Conservation (phyloP, 257 asterid genomes). For the Capsicum baccatum region DNA sequence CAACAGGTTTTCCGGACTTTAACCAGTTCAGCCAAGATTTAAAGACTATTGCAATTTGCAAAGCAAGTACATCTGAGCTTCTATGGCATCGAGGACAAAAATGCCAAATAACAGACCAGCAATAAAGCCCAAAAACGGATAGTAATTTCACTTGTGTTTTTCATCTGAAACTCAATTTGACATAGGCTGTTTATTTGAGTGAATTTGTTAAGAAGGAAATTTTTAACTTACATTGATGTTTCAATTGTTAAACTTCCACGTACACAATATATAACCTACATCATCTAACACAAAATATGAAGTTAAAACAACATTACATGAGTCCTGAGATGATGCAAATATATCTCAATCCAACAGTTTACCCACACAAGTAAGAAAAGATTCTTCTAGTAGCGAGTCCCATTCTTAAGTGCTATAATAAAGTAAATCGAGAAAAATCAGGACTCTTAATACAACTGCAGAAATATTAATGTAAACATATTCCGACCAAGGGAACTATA, state of each 20-base stretch:
- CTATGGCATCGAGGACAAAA: neutral
- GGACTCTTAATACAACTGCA: neutral
- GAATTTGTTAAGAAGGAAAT: neutral
- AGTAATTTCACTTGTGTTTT: neutral
- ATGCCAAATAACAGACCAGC: neutral
- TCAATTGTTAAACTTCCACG: slow-evolving; percentile 2
- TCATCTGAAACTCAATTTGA: neutral
- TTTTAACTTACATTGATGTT: neutral
- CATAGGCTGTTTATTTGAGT: neutral
- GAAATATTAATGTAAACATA: neutral
- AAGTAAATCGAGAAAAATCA: neutral
- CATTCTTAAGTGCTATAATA: neutral
- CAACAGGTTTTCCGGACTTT: neutral
- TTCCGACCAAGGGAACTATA: neutral
- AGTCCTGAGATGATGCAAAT: neutral
- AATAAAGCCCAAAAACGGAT: neutral
- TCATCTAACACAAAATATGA: neutral
- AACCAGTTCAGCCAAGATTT: neutral
- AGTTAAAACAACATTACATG: neutral
- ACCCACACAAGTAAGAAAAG: slow-evolving; percentile 6
- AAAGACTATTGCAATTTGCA: neutral
- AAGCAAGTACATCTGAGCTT: neutral
- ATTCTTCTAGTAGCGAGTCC: neutral
- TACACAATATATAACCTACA: neutral
- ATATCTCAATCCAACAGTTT: neutral